Evolutionary conservation across 139 green algal species (phyloP), one percentile per base, ranked within the genome.

Genomic region (Penium margaritaceum): DNA sequence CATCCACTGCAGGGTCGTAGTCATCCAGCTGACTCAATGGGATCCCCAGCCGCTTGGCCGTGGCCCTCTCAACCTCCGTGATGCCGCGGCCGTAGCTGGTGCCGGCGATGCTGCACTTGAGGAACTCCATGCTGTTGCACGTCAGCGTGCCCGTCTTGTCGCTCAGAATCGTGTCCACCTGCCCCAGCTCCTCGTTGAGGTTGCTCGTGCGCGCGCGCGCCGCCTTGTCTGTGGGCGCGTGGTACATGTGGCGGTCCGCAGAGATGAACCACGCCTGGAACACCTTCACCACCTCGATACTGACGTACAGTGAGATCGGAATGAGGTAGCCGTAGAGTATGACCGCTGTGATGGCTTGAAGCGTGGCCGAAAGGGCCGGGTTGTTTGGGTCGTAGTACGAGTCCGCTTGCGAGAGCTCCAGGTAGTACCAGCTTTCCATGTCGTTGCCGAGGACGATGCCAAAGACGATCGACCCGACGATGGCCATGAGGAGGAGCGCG

Each of bases 241-340:
- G 58, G 58, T 87, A 87, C 74, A 85, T 85, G 3, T 44, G 19
- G 34, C 43, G 63, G 72, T 89, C 87, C 38, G 68, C 67, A 34
- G 75, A 84, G 37, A 80, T 80, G 73, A 77, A 77, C n/a, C 67
- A 67, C 35, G 75, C 85, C 51, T 90, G 85, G 63, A 81, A 67
- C 24, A 93, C 80, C 80, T 95, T 92, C 9, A 92, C 58, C 73
- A 91, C 91, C 80, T 99, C 94, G 36, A 98, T 87, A 1, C 90
- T 91, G 35, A 99, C 94, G 71, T 96, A 99, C 39, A 99, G 86
- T 0, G 90, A 95, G 76, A 99, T 99, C 63, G 94, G 94, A 27
- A 99, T 93, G 58, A 99, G 85, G 83, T 97, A 97, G 6, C 86
- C 89, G 37, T 91, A 87, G 39, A 96, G 83, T 60, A 95, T 90